phyloP scores from a whole-genome alignment of 1,284 basidiomycete genomes.

The Bondarzewia mesenterica region DNA sequence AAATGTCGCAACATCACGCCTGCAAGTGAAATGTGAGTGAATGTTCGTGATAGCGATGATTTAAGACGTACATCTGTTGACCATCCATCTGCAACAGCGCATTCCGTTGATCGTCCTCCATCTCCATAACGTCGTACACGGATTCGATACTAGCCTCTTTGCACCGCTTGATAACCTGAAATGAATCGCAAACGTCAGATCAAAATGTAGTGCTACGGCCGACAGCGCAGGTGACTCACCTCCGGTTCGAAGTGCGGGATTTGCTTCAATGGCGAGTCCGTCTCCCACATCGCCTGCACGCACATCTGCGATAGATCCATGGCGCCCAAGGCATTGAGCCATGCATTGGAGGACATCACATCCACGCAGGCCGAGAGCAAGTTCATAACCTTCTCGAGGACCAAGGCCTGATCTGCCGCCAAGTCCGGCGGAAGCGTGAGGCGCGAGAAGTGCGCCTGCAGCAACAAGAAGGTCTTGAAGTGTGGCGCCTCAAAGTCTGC shows the following conservation, averaged over 20 bases:
- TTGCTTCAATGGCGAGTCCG: slow-evolving; percentile 89
- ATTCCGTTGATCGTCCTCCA: slow-evolving; percentile 87
- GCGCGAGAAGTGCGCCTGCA: slow-evolving; percentile 96
- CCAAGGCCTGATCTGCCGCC: slow-evolving; percentile 80
- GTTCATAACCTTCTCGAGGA: slow-evolving; percentile 88
- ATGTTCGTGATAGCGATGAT: neutral
- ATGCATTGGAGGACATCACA: slow-evolving; percentile 96
- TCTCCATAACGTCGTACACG: slow-evolving; percentile 95
- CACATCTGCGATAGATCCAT: slow-evolving; percentile 99
- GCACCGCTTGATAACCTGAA: slow-evolving; percentile 77
- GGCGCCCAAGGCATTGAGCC: slow-evolving; percentile 88
- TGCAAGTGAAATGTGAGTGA: slow-evolving; percentile 21
- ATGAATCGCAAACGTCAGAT: neutral
- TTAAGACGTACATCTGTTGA: slow-evolving; percentile 66
- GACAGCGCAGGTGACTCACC: slow-evolving; percentile 33
- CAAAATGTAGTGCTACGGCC: neutral
- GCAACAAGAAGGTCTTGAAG: slow-evolving; percentile 96
- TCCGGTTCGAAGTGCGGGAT: slow-evolving; percentile 93
- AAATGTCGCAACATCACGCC: slow-evolving; percentile 86
- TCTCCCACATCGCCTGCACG: slow-evolving; percentile 97
- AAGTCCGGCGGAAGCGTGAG: slow-evolving; percentile 89
- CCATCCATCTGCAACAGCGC: slow-evolving; percentile 81
- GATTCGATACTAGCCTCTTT: slow-evolving; percentile 74
- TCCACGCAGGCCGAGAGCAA: slow-evolving; percentile 91
- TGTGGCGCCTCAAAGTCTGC: slow-evolving; percentile 89